Evolutionary conservation across 768 basidiomycete species (phyloP).

Genomic region (Scleroderma citrinum): DNA sequence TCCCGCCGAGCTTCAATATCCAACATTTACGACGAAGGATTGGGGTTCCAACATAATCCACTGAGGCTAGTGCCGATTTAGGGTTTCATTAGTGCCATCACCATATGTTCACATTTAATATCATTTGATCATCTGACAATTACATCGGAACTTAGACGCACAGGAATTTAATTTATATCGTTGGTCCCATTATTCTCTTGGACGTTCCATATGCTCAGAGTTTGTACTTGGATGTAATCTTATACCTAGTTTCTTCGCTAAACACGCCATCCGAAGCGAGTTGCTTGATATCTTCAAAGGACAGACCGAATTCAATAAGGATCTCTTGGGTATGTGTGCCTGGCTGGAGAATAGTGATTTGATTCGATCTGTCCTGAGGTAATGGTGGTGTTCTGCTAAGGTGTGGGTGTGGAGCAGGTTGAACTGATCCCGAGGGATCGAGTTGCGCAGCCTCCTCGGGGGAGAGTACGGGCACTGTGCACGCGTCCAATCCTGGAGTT

Average conservation of each 20-base stretch:
- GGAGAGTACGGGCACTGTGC: slow-evolving; percentile 62
- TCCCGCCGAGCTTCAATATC: slow-evolving; percentile 28
- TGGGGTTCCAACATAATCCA: slow-evolving; percentile 17
- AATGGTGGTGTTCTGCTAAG: slow-evolving; percentile 31
- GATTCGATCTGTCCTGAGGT: slow-evolving; percentile 3
- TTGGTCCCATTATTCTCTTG: background rate
- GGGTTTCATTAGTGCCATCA: background rate
- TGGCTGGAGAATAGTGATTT: slow-evolving; percentile 30
- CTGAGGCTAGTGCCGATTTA: background rate
- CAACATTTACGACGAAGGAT: slow-evolving; percentile 27
- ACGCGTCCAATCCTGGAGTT: slow-evolving; percentile 60
- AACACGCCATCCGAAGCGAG: slow-evolving; percentile 46
- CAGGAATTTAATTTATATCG: background rate
- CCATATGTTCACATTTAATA: background rate
- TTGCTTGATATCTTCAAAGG: slow-evolving; percentile 31
- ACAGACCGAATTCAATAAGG: slow-evolving; percentile 46
- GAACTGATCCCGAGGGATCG: slow-evolving; percentile 28
- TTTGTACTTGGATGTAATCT: slow-evolving; percentile 18
- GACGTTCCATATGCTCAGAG: slow-evolving; percentile 11
- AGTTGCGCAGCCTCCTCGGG: slow-evolving; percentile 52
- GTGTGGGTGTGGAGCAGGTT: slow-evolving; percentile 51
- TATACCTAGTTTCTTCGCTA: slow-evolving; percentile 27
- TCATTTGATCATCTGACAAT: background rate
- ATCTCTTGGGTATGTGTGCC: slow-evolving; percentile 53
- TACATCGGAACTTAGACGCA: background rate